Base-by-base conservation (phyloP, 2,329 filamentous ascomycete species). In the Sclerotinia subarctica region DNA sequence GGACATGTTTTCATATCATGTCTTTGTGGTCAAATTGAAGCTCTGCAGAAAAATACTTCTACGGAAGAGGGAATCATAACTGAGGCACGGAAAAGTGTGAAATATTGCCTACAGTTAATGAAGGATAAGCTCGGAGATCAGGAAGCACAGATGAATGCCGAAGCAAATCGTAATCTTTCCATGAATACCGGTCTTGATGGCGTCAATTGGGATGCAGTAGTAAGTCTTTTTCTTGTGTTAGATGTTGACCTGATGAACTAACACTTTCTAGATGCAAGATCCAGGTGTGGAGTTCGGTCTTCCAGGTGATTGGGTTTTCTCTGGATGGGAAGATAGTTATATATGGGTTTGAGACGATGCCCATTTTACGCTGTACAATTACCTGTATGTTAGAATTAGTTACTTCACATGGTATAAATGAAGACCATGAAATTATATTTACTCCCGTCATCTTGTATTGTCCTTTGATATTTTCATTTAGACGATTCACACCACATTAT, bases 1-100 rank as follows among this genome's bases (percentile, higher is more conserved):
- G 75, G 72, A 0, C 78, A 80, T 51, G 74, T 82, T 70, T 81
- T 82, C 58, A 66, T 80, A 2, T 73, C 70, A 10, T 79, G 81
- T 73, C 75, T 80, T 2, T 60, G 81, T 11, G 80, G 78, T 0
- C 79, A 83, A 65, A 75, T 79, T 1, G 78, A 81, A 62, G 79
- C 73, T 11, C 66, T 71, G 49, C 71, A 74, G 44, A n/a, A 56
- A 5, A 72, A 71, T 2, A 32, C 51, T 1, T 24, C 60, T 38
- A 54, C 66, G 2, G 70, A 74, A 42, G 32, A 68, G 19, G 59
- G 35, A 5, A 70, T 74, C 13, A 53, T 72, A 7, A 57, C 67
- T 8, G 72, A 71, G 5, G 74, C 72, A 7, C 67, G 44, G 19
- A 68, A 68, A 21, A 75, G 73, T 57, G 46, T 69, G 11, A 19